Conservation (phyloP, 306 rosid genomes). For the Fragaria iinumae region DNA sequence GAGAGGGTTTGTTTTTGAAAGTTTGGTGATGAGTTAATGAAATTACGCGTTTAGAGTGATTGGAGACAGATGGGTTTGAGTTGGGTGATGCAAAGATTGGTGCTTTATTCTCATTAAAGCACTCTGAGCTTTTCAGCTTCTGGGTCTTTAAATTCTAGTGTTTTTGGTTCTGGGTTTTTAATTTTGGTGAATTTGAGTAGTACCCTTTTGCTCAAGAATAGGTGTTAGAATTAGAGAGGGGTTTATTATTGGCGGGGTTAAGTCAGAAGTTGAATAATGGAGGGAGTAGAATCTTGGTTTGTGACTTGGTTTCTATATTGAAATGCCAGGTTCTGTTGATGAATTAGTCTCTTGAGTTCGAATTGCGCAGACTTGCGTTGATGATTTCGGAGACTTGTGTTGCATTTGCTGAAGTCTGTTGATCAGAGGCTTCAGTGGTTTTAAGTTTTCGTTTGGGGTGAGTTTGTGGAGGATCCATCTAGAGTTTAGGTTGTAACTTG, state of each 20-base stretch:
- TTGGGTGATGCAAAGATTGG: slow-evolving; percentile 29
- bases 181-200: slow-evolving; percentile 1
- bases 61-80: slow-evolving; percentile 31
- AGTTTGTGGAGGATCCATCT: slow-evolving; percentile 20
- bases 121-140: slow-evolving; percentile 30
- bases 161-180: slow-evolving; percentile 18
- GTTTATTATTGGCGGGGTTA: background rate
- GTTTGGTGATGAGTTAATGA: slow-evolving; percentile 25
- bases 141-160: slow-evolving; percentile 27
- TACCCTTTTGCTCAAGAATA: slow-evolving; percentile 14
- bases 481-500: slow-evolving; percentile 24
- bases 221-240: slow-evolving; percentile 9
- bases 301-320: slow-evolving; percentile 2
- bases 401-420: slow-evolving; percentile 9
- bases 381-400: slow-evolving; percentile 27
- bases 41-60: slow-evolving; percentile 26
- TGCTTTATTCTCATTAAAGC: slow-evolving; percentile 21
- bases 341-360: slow-evolving; percentile 21
- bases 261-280: slow-evolving; percentile 24
- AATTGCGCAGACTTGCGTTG: slow-evolving; percentile 25
- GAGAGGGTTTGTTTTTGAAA: slow-evolving; percentile 10
- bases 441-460: slow-evolving; percentile 23
- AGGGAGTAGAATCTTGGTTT: slow-evolving; percentile 23
- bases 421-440: slow-evolving; percentile 20
- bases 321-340: slow-evolving; percentile 1